These are phyloP conservation scores for Schizosaccharomyces octosporus DNA, from an alignment of 805 yeast species.

Conservation along the genomic window DNA sequence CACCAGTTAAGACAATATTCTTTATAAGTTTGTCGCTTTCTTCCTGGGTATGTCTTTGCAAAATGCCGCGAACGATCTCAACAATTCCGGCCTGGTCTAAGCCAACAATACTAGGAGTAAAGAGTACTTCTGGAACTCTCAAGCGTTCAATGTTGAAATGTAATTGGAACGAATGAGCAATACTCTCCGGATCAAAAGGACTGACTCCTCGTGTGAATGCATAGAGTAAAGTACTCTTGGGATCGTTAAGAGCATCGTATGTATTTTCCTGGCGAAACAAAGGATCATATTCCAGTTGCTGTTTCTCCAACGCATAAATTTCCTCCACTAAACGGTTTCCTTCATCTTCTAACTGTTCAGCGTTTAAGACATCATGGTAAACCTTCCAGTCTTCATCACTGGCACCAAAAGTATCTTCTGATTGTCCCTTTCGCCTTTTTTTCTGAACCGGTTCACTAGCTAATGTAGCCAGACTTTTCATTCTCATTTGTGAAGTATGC, in stretches of 20 bases:
- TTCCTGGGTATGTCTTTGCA: conserved; percentile 32
- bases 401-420: conserved; percentile 84
- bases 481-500: conserved; percentile 70
- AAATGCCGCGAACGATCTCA: conserved; percentile 46
- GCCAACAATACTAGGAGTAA: conserved; percentile 86
- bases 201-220: conserved; percentile 76
- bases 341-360: conserved; percentile 53
- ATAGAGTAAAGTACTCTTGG: conserved; percentile 61
- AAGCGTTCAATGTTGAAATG: conserved; percentile 79
- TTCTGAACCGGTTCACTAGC: conserved; percentile 32
- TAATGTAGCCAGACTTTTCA: conserved; percentile 71
- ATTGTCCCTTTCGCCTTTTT: conserved; percentile 22
- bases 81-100: conserved; percentile 84
- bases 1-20: conserved; percentile 71
- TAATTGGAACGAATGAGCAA: conserved; percentile 72
- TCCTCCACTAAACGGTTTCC: conserved; percentile 27
- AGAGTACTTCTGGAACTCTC: conserved; percentile 71
- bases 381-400: conserved; percentile 89
- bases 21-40: conserved; percentile 24
- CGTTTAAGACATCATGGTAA: conserved; percentile 57
- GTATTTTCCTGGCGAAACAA: conserved; percentile 56
- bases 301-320: conserved; percentile 33
- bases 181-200: conserved; percentile 55
- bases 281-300: conserved; percentile 61
- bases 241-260: conserved; percentile 49